These are phyloP conservation scores for Sclerotiophoma versabilis DNA, from an alignment of 2,329 filamentous ascomycete genomes.

Conservation along the genomic window DNA sequence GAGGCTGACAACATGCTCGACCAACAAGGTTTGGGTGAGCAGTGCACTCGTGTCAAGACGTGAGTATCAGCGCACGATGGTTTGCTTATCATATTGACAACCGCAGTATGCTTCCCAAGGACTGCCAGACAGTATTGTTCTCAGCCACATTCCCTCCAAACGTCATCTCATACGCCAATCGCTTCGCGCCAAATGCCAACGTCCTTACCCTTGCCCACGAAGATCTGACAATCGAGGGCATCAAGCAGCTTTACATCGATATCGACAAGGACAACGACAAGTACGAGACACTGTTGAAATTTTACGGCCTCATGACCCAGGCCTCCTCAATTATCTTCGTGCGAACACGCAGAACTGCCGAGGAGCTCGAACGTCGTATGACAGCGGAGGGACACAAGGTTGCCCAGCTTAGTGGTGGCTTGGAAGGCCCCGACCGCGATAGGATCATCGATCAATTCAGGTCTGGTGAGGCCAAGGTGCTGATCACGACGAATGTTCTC, in stretches of 20 bases:
- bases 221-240: constrained; percentile 94
- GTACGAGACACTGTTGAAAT: constrained; percentile 85
- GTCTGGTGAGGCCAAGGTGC: constrained; percentile 85
- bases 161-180: constrained; percentile 81
- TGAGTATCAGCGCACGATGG: constrained; percentile 54
- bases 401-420: constrained; percentile 84
- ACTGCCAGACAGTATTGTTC: constrained; percentile 89
- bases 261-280: constrained; percentile 83
- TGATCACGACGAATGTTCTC: constrained; percentile 97
- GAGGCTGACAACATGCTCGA: constrained; percentile 99
- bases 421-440: constrained; percentile 85
- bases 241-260: constrained; percentile 97
- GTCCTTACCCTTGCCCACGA: constrained; percentile 86
- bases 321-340: constrained; percentile 99
- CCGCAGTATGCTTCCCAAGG: constrained; percentile 72
- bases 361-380: constrained; percentile 86
- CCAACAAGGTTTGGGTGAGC: constrained; percentile 91
- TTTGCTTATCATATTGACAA: constrained; percentile 38
- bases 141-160: constrained; percentile 91
- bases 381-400: constrained; percentile 88
- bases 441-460: constrained; percentile 86
- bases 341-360: constrained; percentile 86
- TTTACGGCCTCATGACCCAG: constrained; percentile 96
- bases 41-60: constrained; percentile 89
- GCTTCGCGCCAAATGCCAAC: constrained; percentile 86